Evolutionary conservation across 1,284 basidiomycete genomes (phyloP).

Genomic region (Meira miltonrushii): DNA sequence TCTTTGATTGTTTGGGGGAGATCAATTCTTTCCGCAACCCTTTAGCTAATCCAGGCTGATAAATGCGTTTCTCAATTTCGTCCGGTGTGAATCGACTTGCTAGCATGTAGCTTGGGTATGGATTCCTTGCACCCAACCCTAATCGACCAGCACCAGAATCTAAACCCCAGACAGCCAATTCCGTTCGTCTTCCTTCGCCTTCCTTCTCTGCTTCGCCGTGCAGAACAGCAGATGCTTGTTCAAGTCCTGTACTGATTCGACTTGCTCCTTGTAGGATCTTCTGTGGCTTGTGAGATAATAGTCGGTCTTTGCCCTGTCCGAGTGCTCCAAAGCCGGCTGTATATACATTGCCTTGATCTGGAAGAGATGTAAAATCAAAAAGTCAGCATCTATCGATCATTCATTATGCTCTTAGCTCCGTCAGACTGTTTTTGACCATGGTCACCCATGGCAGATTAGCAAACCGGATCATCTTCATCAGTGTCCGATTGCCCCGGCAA

Average conservation of each 20-base stretch:
- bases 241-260: constrained; percentile 6
- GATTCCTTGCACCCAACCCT: constrained; percentile 4
- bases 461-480: too few species aligned
- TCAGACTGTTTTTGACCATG: not conserved
- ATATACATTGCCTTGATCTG: constrained; percentile 13
- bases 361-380: not conserved
- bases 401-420: not conserved
- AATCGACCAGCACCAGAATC: constrained; percentile 5
- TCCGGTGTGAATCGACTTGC: constrained; percentile 13
- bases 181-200: not conserved
- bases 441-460: too few species aligned
- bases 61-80: constrained; percentile 12
- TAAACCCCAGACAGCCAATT: constrained; percentile 9
- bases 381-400: not conserved
- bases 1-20: not conserved
- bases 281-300: not conserved
- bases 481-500: too few species aligned
- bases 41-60: constrained; percentile 6
- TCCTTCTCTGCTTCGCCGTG: not conserved
- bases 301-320: constrained; percentile 5
- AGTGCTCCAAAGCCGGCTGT: constrained; percentile 14
- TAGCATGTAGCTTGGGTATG: constrained; percentile 12
- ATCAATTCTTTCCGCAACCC: not conserved
- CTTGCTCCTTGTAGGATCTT: constrained; percentile 3
- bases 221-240: constrained; percentile 5